Evolutionary conservation across 2,329 filamentous ascomycete genomes (phyloP).

Genomic region (Talaromyces sp.): DNA sequence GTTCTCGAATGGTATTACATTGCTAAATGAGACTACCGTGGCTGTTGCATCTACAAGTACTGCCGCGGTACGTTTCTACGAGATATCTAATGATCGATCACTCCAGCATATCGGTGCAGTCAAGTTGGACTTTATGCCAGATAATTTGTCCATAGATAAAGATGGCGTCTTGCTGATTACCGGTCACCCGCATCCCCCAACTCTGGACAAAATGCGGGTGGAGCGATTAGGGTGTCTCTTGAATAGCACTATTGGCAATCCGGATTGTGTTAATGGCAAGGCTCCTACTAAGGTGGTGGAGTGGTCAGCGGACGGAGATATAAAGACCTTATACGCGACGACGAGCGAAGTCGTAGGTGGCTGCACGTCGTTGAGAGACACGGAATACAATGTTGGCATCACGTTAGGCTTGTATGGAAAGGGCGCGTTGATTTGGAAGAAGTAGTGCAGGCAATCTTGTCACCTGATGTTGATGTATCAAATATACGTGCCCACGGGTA

Average conservation of each 20-base stretch:
- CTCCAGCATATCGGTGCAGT: neutral
- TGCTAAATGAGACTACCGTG: constrained; percentile 18
- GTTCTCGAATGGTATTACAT: constrained; percentile 20
- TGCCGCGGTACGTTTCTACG: neutral
- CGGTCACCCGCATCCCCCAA: constrained; percentile 20
- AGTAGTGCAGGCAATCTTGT: neutral
- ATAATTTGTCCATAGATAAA: constrained; percentile 19
- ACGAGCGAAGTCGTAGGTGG: constrained; percentile 13
- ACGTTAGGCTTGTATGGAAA: constrained; percentile 21
- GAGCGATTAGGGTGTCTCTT: constrained; percentile 11
- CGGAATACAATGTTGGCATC: constrained; percentile 17
- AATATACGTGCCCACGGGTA: neutral
- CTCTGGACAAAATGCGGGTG: constrained; percentile 10
- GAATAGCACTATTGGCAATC: neutral
- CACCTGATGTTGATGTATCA: neutral
- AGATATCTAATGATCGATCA: constrained; percentile 7
- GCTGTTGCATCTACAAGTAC: constrained; percentile 17
- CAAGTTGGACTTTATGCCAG: constrained; percentile 18
- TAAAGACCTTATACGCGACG: neutral
- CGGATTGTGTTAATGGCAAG: neutral
- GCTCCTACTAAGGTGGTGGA: neutral
- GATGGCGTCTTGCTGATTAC: constrained; percentile 19
- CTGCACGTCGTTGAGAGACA: constrained; percentile 19
- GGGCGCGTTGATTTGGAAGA: constrained; percentile 20
- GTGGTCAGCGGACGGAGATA: neutral